Evolutionary conservation across 2,329 filamentous ascomycete genomes (phyloP), one percentile per base, ranked within the genome.

Genomic region (Monilinia vaccinii-corymbosi): DNA sequence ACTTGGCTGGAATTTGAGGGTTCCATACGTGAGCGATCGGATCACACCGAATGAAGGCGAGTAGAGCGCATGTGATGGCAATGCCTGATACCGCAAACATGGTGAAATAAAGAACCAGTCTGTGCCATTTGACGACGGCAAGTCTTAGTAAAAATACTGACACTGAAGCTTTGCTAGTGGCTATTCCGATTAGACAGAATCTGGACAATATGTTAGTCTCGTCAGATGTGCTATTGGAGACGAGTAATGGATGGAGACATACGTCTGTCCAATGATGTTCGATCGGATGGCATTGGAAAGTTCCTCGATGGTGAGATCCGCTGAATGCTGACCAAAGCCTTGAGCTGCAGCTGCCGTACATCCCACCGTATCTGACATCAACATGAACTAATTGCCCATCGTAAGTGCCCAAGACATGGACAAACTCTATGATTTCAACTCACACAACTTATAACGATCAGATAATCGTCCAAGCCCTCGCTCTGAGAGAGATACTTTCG

Each of bases 181-280:
- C 61, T 40, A 62, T 60, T 18, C 56, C 62, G 10, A 64, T 44
- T 16, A 64, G 49, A 18, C 56, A 60, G 48, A 64, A 63, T 6
- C 61, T 63, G 38, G 2, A 21, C 14, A 52, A 21, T 40, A 13
- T 40, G 6, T 52, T 40, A 52, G 23, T 28, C 11, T 2, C 1
- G 2, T 40, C 36, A 10, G 1, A 16, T 53, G 56, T 52, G 40
- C 18, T 42, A 1, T 38, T 11, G 16, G 16, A 25, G 14, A 49
- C 4, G 23, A 56, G 14, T 8, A 4, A 7, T 53, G 38, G 9
- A 8, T 52, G 31, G 44, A 23, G 18, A 28, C 38, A 34, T 36
- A 63, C 62, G 62, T 64, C 59, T 64, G 63, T 7, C 63, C 63
- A 40, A 64, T 62, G n/a, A 64, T 59, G 47, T 63, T 58, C 21